phyloP scores from a whole-genome alignment of 192 early-diverging fungal species.

The Kappamyces sp. region DNA sequence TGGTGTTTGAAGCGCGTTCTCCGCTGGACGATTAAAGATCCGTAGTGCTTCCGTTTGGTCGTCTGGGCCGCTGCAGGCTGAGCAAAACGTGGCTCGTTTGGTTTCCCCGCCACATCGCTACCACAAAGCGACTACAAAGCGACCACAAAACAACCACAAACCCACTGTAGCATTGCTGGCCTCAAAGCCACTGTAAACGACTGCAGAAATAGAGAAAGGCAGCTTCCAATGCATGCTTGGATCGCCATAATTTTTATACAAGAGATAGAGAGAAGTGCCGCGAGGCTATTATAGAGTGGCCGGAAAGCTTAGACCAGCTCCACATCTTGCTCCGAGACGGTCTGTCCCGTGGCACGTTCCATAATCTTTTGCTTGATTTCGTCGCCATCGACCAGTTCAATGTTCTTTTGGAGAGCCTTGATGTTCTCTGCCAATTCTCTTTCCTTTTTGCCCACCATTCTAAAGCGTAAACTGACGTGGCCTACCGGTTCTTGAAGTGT shows the following conservation, averaged over 20 bases:
- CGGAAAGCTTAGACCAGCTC: constrained; percentile 51
- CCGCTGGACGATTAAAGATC: too few species aligned
- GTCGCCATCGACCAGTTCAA: constrained; percentile 72
- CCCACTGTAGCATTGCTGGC: background rate
- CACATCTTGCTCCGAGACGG: constrained; percentile 53
- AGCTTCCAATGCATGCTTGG: background rate
- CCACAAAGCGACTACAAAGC: background rate
- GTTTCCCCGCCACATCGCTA: too few species aligned
- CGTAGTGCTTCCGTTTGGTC: too few species aligned
- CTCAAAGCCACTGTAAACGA: background rate
- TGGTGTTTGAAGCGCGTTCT: too few species aligned
- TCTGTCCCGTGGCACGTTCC: constrained; percentile 56
- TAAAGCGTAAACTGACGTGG: constrained; percentile 23
- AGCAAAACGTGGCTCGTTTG: too few species aligned
- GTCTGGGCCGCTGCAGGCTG: too few species aligned
- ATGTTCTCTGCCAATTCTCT: constrained; percentile 71
- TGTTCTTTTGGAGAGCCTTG: constrained; percentile 73
- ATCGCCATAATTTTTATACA: constrained; percentile 4
- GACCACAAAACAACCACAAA: background rate
- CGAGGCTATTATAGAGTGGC: constrained; percentile 1
- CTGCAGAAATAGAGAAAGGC: background rate
- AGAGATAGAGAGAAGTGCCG: too few species aligned
- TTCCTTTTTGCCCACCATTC: constrained; percentile 83
- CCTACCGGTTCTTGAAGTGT: constrained; percentile 67
- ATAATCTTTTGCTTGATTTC: constrained; percentile 54